Conservation (phyloP, 225 moss, liverwort and hornwort genomes). For the Neckera pumila region DNA sequence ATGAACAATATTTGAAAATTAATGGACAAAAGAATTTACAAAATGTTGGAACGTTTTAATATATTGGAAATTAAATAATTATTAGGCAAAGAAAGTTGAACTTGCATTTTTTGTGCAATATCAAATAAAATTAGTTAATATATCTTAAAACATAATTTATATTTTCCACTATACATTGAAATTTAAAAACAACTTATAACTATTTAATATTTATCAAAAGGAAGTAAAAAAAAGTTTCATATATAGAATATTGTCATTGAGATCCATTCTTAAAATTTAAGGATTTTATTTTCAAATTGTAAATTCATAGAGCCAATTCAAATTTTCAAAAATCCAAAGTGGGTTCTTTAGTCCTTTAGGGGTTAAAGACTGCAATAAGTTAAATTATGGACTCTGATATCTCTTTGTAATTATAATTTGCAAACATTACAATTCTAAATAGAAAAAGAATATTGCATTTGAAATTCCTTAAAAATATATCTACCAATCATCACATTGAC, state of each 20-base stretch:
- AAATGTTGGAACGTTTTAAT: background rate
- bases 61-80: background rate
- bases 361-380: background rate
- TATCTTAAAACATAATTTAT: background rate
- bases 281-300: background rate
- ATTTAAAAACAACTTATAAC: background rate
- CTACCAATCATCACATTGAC: background rate
- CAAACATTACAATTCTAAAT: background rate
- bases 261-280: background rate
- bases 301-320: background rate
- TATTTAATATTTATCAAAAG: background rate
- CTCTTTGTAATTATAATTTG: background rate
- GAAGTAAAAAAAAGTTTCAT: background rate
- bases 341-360: background rate
- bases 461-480: background rate
- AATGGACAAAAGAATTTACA: too few species aligned
- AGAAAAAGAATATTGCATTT: background rate
- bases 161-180: background rate
- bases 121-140: background rate
- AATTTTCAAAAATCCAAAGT: background rate
- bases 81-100: background rate
- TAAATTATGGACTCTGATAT: background rate
- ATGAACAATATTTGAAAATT: background rate
- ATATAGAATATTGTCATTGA: background rate
- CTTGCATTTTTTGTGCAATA: accelerated